Conservation (phyloP, 352 stramenopile genomes). For the Globisporangium rhizosaccharum region DNA sequence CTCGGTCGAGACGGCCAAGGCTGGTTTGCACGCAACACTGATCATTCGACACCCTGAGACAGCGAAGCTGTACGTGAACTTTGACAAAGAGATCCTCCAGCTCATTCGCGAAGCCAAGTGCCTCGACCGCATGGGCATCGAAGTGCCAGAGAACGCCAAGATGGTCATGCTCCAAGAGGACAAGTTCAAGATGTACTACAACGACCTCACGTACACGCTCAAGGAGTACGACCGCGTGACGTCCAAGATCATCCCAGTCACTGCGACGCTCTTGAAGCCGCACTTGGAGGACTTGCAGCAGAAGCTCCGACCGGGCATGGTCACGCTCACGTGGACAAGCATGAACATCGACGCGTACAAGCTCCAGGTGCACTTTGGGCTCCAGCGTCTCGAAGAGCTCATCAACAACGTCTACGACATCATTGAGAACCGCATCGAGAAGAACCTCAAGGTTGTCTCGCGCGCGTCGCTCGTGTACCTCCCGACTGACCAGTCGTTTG, state of each 20-base stretch:
- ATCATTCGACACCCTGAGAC: constrained; percentile 80
- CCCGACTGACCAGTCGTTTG: constrained; percentile 75
- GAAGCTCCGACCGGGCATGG: constrained; percentile 70
- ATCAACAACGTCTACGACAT: constrained; percentile 80
- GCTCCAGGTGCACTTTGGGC: constrained; percentile 42
- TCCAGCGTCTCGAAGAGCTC: constrained; percentile 75
- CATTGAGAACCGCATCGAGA: constrained; percentile 82
- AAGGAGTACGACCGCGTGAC: constrained; percentile 78
- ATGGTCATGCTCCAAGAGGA: constrained; percentile 86
- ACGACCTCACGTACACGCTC: constrained; percentile 75
- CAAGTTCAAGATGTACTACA: constrained; percentile 86
- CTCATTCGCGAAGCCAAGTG: constrained; percentile 84
- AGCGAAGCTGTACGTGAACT: constrained; percentile 81
- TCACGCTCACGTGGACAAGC: constrained; percentile 87
- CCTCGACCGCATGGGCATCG: constrained; percentile 75
- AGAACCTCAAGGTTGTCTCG: constrained; percentile 78
- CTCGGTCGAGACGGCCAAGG: constrained; percentile 71
- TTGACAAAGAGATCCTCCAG: constrained; percentile 87
- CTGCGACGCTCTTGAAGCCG: constrained; percentile 41
- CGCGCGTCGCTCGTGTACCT: constrained; percentile 74
- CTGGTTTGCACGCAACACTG: constrained; percentile 72
- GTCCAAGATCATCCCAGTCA: constrained; percentile 70
- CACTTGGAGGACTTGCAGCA: constrained; percentile 74
- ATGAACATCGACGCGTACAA: constrained; percentile 89
- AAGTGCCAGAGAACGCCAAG: constrained; percentile 75